These are phyloP conservation scores for Eragrostis tef DNA, from an alignment of 202 grass and related monocot species.

Conservation along the genomic window DNA sequence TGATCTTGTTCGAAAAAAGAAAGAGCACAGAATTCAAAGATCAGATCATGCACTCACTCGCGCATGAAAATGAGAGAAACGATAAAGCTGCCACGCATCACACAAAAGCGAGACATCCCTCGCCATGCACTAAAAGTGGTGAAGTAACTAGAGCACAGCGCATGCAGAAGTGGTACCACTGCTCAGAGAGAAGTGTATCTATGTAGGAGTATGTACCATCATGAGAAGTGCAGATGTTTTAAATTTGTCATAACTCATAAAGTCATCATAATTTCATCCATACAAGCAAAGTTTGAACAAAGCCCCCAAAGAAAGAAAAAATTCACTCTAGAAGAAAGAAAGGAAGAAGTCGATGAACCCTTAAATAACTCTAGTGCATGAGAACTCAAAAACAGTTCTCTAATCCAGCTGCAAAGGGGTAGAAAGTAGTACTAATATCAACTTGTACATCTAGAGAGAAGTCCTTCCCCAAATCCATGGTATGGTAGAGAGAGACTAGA, in stretches of 20 bases:
- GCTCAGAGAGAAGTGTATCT: constrained; percentile 35
- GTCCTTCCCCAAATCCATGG: constrained; percentile 46
- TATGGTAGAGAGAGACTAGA: constrained; percentile 27
- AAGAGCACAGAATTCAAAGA: constrained; percentile 61
- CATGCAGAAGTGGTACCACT: constrained; percentile 28
- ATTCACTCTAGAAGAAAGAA: constrained; percentile 43
- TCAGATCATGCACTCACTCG: constrained; percentile 50
- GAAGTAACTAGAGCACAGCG: constrained; percentile 36
- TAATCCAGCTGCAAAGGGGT: constrained; percentile 52
- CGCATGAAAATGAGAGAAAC: constrained; percentile 48
- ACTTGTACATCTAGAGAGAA: constrained; percentile 58
- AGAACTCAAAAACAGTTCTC: constrained; percentile 76
- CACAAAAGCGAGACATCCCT: constrained; percentile 54
- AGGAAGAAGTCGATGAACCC: constrained; percentile 38
- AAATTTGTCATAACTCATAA: constrained; percentile 61
- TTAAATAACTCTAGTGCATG: constrained; percentile 48
- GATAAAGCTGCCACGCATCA: constrained; percentile 64
- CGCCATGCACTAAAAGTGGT: constrained; percentile 59
- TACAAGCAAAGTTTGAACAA: constrained; percentile 60
- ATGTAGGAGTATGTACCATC: constrained; percentile 36
- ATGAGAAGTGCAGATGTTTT: constrained; percentile 54
- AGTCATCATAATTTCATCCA: constrained; percentile 46
- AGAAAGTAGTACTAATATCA: constrained; percentile 53
- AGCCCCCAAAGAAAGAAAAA: constrained; percentile 30
- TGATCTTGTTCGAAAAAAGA: constrained; percentile 43